These are phyloP conservation scores for Penicillium expansum DNA, from an alignment of 2,329 filamentous ascomycete species.

Conservation along the genomic window DNA sequence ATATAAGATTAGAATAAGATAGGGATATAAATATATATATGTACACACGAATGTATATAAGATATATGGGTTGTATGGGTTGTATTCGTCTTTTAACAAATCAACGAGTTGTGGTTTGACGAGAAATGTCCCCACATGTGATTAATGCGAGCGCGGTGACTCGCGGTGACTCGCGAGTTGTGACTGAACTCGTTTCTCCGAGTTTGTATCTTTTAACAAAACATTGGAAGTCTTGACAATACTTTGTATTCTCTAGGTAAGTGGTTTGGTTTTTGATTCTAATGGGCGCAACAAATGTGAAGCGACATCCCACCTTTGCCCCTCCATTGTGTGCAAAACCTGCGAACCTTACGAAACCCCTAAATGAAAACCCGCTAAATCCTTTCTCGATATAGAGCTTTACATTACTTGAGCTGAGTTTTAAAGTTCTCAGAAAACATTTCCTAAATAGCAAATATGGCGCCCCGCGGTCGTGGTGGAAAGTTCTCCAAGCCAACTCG, in stretches of 20 bases:
- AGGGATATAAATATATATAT: neutral
- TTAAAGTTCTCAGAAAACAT: neutral
- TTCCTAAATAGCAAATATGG: conserved; percentile 31
- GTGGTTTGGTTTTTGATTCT: neutral
- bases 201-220: neutral
- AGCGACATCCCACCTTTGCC: conserved; percentile 17
- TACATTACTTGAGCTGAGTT: neutral
- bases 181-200: no score
- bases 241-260: neutral
- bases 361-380: neutral
- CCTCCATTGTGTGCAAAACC: conserved; percentile 12
- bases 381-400: neutral
- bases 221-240: neutral
- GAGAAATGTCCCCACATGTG: conserved; percentile 11
- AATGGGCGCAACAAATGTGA: neutral
- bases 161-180: no score
- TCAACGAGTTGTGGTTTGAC: conserved; percentile 2
- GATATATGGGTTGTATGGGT: no score
- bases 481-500: conserved; percentile 93
- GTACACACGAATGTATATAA: neutral
- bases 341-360: neutral
- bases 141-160: conserved; percentile 23
- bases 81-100: no score
- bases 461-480: conserved; percentile 72
- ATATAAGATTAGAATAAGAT: no score